These are phyloP conservation scores for Ophiostoma sp. DNA, from an alignment of 2,329 filamentous ascomycete genomes.

Conservation along the genomic window DNA sequence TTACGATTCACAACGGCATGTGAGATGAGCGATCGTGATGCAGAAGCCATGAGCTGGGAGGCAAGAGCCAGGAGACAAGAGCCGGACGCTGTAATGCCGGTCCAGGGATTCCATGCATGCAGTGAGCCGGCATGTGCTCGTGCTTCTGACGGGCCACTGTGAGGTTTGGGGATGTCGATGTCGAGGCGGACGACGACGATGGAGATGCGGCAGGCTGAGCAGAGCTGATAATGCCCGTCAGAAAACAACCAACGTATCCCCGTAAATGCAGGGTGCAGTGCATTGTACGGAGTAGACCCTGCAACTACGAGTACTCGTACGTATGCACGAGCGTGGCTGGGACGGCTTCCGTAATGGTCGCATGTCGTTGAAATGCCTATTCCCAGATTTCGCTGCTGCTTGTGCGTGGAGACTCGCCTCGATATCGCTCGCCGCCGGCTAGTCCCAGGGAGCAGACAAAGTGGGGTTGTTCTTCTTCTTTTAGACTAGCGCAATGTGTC, in stretches of 20 bases:
- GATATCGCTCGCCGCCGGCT: neutral
- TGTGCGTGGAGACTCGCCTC: neutral
- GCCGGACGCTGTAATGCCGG: neutral
- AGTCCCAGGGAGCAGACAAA: constrained; percentile 7
- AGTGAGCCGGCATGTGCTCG: neutral
- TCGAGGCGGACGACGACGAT: neutral
- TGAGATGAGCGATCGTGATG: neutral
- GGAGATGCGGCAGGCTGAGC: too few relatives aligned
- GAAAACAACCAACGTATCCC: too few relatives aligned
- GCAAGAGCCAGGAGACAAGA: neutral
- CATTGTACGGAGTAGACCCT: neutral
- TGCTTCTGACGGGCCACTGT: neutral
- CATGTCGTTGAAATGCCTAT: too few relatives aligned
- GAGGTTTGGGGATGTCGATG: neutral
- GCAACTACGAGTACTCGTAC: neutral
- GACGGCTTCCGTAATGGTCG: too few relatives aligned
- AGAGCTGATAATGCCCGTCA: too few relatives aligned
- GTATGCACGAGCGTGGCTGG: neutral
- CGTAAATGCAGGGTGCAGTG: neutral
- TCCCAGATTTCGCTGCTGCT: neutral
- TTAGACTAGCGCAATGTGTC: neutral
- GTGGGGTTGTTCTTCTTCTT: neutral
- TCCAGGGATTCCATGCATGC: neutral
- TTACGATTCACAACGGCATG: neutral
- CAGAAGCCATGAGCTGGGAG: neutral